Percentiles rank a stretch among this genome's conserved stretches.
Evolutionary conservation across 768 basidiomycete species (phyloP).

Genomic region (Pleurotus sapidus): DNA sequence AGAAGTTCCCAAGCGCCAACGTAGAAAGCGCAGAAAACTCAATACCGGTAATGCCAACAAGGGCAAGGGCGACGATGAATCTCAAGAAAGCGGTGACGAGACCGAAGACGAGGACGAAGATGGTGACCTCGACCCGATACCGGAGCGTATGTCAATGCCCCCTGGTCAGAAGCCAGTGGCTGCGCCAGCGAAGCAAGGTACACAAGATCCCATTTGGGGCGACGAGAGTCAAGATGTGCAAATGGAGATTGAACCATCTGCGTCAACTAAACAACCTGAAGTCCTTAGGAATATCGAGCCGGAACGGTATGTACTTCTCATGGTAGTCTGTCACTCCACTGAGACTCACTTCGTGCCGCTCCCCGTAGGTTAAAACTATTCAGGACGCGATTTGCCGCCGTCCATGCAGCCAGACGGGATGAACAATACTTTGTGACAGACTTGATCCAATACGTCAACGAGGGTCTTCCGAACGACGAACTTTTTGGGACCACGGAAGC

Average conservation of each 20-base stretch:
- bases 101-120: slow-evolving; percentile 36
- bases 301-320: slow-evolving; percentile 51
- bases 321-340: slow-evolving; percentile 5
- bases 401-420: slow-evolving; percentile 68
- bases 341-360: slow-evolving; percentile 8
- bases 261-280: slow-evolving; percentile 28
- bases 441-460: slow-evolving; percentile 73
- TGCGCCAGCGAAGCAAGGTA: slow-evolving; percentile 18
- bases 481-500: slow-evolving; percentile 86
- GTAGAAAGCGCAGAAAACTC: slow-evolving; percentile 84
- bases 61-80: slow-evolving; percentile 45
- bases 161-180: slow-evolving; percentile 24
- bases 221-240: slow-evolving; percentile 64
- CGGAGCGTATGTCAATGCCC: slow-evolving; percentile 52
- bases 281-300: slow-evolving; percentile 45
- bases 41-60: slow-evolving; percentile 60
- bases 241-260: slow-evolving; percentile 50
- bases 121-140: slow-evolving; percentile 11
- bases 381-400: slow-evolving; percentile 69
- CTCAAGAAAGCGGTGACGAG: slow-evolving; percentile 51
- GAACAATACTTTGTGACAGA: slow-evolving; percentile 73
- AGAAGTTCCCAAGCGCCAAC: slow-evolving; percentile 84
- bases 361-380: slow-evolving; percentile 69
- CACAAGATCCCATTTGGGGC: slow-evolving; percentile 61
- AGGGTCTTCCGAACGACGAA: slow-evolving; percentile 60